phyloP scores from a whole-genome alignment of 2,329 filamentous ascomycete genomes.

The Purpureocillium takamizusanense region DNA sequence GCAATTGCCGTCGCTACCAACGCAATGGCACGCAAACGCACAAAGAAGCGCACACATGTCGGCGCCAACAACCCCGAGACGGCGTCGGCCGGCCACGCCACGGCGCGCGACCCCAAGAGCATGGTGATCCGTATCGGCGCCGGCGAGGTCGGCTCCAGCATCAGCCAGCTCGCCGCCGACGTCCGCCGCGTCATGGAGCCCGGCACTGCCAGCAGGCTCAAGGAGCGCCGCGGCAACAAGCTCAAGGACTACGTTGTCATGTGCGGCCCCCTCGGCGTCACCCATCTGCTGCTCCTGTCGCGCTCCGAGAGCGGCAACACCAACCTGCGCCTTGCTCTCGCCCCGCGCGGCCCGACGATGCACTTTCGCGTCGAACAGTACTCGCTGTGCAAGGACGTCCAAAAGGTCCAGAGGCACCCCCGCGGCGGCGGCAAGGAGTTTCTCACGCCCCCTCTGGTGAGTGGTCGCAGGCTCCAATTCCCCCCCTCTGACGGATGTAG shows the following conservation, averaged over 20 bases:
- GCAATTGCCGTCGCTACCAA: too few species aligned
- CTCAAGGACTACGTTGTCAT: slow-evolving; percentile 90
- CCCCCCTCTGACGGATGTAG: background rate
- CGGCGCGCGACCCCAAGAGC: slow-evolving; percentile 72
- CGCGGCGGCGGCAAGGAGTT: slow-evolving; percentile 79
- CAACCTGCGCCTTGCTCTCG: slow-evolving; percentile 79
- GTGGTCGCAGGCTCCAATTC: slow-evolving; percentile 6
- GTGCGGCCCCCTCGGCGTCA: slow-evolving; percentile 88
- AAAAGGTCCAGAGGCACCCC: slow-evolving; percentile 74
- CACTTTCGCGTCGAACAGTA: slow-evolving; percentile 94
- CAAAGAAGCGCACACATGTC: slow-evolving; percentile 83
- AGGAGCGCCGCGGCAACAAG: slow-evolving; percentile 81
- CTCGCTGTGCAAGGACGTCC: slow-evolving; percentile 84
- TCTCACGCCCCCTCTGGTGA: slow-evolving; percentile 69
- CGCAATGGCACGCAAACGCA: slow-evolving; percentile 67
- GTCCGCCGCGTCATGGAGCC: slow-evolving; percentile 93
- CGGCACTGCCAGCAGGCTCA: slow-evolving; percentile 79
- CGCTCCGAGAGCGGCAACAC: slow-evolving; percentile 84
- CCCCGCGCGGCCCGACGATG: slow-evolving; percentile 83
- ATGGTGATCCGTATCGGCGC: slow-evolving; percentile 98
- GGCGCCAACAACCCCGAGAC: slow-evolving; percentile 54
- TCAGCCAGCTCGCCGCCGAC: slow-evolving; percentile 86
- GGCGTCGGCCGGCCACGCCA: slow-evolving; percentile 49
- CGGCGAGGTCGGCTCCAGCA: slow-evolving; percentile 81
- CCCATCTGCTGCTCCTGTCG: slow-evolving; percentile 88